These are phyloP conservation scores for Fusarium papillatum DNA, from an alignment of 2,329 filamentous ascomycete species.

Conservation along the genomic window DNA sequence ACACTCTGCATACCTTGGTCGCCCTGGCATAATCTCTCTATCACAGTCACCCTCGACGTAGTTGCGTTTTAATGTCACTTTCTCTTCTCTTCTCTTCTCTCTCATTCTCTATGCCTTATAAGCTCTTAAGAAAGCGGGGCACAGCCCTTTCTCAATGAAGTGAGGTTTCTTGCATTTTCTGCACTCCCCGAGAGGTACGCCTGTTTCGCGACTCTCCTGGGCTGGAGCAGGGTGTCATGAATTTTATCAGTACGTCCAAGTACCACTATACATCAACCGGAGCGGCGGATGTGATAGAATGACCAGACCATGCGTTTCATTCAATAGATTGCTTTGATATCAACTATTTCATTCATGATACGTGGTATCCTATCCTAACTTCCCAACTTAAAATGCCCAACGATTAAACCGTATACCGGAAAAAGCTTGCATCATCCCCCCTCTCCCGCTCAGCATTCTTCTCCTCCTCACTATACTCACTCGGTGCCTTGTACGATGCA, in stretches of 20 bases:
- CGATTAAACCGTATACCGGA: slow-evolving; percentile 15
- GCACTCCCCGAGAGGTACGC: no score
- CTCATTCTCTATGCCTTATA: no score
- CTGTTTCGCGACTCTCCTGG: no score
- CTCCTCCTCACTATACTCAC: slow-evolving; percentile 6
- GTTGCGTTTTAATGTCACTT: no score
- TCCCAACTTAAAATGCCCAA: neutral
- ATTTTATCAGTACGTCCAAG: no score
- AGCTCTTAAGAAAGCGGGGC: no score
- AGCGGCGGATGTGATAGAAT: neutral
- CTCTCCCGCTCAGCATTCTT: slow-evolving; percentile 1
- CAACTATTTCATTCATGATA: neutral
- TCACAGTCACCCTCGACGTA: no score
- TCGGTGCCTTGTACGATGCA: neutral
- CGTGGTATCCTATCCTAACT: neutral
- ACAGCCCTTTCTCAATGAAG: no score
- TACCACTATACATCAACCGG: neutral
- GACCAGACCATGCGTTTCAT: neutral
- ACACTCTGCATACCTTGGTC: no score
- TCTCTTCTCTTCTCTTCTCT: no score
- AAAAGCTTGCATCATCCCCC: slow-evolving; percentile 16
- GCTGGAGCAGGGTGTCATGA: neutral
- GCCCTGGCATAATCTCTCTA: no score
- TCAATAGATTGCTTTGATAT: neutral
- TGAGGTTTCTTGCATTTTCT: no score